A percentile compares a stretch with the other conserved stretches of the same genome.
These are phyloP conservation scores for Acacia concinna DNA, from an alignment of 331 rosid genomes.

Conservation along the genomic window DNA sequence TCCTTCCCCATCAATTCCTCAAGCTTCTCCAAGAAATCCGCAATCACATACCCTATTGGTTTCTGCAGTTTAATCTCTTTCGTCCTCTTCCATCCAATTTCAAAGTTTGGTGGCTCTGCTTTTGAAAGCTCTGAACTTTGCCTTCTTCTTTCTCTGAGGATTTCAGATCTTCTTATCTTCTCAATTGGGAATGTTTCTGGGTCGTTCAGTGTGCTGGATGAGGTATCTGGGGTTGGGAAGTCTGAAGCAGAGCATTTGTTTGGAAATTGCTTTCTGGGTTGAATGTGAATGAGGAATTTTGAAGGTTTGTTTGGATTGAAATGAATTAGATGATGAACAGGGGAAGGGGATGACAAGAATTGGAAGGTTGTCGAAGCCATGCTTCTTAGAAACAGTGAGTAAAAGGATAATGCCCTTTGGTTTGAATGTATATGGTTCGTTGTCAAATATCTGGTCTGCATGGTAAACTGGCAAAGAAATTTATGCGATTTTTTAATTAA, in stretches of 20 bases:
- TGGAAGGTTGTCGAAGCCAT: constrained; percentile 12
- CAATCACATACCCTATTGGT: constrained; percentile 5
- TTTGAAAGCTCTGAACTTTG: neutral
- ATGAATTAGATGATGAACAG: neutral
- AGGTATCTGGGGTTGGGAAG: neutral
- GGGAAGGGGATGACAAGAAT: neutral
- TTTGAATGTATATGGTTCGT: neutral
- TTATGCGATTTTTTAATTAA: neutral
- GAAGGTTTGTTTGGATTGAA: neutral
- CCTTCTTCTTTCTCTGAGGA: constrained; percentile 1
- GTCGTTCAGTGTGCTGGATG: neutral
- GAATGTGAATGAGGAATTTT: neutral
- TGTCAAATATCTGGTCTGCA: neutral
- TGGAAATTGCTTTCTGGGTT: neutral
- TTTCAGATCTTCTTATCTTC: constrained; percentile 6
- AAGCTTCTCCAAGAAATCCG: constrained; percentile 11
- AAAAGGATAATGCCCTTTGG: neutral
- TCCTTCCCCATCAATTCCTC: constrained; percentile 7
- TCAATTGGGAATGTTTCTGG: constrained; percentile 14
- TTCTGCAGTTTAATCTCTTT: neutral
- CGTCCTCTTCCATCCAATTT: constrained; percentile 9
- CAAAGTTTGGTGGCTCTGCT: constrained; percentile 8
- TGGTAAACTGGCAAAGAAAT: neutral
- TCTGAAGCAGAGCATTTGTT: neutral
- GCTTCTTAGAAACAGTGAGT: neutral